These are phyloP conservation scores for Suaeda aralocaspica DNA, from an alignment of 148 eudicot genomes.

Conservation along the genomic window DNA sequence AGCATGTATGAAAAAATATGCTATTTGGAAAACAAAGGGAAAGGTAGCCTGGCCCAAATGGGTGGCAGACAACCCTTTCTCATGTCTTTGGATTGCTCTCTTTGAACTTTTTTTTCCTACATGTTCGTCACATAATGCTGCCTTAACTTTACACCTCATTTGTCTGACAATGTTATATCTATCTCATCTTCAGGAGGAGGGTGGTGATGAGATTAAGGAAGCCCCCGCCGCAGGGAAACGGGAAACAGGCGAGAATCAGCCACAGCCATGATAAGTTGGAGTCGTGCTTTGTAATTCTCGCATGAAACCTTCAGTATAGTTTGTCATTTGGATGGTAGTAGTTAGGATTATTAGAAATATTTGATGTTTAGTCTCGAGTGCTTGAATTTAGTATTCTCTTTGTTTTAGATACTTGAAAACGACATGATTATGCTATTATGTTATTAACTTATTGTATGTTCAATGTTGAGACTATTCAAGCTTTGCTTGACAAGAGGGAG, in stretches of 20 bases:
- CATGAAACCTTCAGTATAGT: conserved; percentile 20
- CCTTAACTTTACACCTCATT: neutral
- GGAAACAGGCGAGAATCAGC: conserved; percentile 33
- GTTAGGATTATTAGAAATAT: conserved; percentile 22
- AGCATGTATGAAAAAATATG: neutral
- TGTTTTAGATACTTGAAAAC: neutral
- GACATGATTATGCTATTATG: neutral
- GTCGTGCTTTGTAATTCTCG: conserved; percentile 17
- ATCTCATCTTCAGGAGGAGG: conserved; percentile 45
- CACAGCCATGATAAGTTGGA: conserved; percentile 26
- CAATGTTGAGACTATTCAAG: conserved; percentile 19
- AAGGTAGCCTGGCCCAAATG: neutral
- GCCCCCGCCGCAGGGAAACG: conserved; percentile 35
- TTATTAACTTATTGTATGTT: conserved; percentile 19
- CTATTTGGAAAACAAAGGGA: neutral
- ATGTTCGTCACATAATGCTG: neutral
- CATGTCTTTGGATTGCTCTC: neutral
- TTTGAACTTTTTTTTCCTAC: neutral
- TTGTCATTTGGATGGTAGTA: conserved; percentile 17
- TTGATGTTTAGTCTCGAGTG: conserved; percentile 14
- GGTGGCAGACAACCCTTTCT: neutral
- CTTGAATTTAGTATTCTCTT: conserved; percentile 7
- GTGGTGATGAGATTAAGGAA: conserved; percentile 63
- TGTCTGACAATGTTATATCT: conserved; percentile 4
- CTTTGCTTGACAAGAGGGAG: conserved; percentile 17